Evolutionary conservation across 768 basidiomycete genomes (phyloP).

Genomic region (Thelephora aurantiotincta): DNA sequence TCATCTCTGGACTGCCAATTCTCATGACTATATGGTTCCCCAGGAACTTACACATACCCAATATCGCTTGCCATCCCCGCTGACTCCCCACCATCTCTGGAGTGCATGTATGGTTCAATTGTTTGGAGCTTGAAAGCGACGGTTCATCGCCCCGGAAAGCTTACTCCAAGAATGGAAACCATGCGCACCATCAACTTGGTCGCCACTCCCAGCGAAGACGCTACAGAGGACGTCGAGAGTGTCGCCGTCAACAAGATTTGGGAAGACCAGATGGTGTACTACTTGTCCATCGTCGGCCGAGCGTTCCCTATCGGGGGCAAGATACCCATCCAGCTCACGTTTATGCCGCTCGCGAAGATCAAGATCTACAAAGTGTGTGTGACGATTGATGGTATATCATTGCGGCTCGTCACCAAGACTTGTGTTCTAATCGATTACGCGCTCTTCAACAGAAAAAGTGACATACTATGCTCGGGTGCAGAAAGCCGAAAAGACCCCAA

Average conservation of each 20-base stretch:
- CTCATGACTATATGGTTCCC: neutral
- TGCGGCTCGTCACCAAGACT: no score
- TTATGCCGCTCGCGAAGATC: constrained; percentile 76
- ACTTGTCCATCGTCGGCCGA: constrained; percentile 58
- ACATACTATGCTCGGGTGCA: constrained; percentile 50
- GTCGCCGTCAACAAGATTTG: constrained; percentile 81
- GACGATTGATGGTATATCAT: constrained; percentile 60
- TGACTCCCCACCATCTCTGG: constrained; percentile 63
- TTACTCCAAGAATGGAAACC: constrained; percentile 58
- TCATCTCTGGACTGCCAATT: constrained; percentile 4
- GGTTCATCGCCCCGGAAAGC: constrained; percentile 73
- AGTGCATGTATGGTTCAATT: constrained; percentile 63
- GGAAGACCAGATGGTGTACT: constrained; percentile 80
- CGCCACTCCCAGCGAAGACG: constrained; percentile 65
- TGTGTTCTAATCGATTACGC: neutral
- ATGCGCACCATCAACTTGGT: constrained; percentile 63
- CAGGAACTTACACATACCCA: constrained; percentile 88
- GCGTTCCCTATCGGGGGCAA: constrained; percentile 74
- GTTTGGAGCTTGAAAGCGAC: constrained; percentile 68
- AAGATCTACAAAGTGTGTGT: constrained; percentile 64
- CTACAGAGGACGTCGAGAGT: constrained; percentile 70
- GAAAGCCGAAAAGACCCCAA: constrained; percentile 25
- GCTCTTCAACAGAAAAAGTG: constrained; percentile 48
- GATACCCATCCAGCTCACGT: constrained; percentile 64
- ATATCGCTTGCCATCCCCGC: constrained; percentile 82